phyloP scores from a whole-genome alignment of 331 rosid genomes.

The Cucumis variabilis region DNA sequence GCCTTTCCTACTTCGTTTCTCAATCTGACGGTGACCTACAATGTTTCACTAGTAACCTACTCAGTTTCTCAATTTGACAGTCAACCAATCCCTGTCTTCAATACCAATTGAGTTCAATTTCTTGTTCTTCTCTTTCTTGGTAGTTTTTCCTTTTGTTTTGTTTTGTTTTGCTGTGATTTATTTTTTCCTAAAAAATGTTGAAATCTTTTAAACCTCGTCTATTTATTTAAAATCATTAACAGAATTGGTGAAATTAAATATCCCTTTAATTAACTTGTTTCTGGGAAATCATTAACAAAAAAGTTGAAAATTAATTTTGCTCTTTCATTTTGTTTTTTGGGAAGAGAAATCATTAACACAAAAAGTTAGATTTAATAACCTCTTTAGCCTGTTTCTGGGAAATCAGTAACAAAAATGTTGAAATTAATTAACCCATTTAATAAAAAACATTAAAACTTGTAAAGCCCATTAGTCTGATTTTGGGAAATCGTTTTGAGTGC shows the following conservation, averaged over 20 bases:
- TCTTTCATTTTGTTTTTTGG: neutral
- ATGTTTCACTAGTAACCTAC: too few relatives aligned
- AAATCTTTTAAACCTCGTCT: too few relatives aligned
- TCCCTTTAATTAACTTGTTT: neutral
- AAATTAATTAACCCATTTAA: neutral
- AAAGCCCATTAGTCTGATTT: neutral
- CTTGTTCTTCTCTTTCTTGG: too few relatives aligned
- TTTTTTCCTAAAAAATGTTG: too few relatives aligned
- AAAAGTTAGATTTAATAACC: neutral
- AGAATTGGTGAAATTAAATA: neutral
- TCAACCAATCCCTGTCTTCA: too few relatives aligned
- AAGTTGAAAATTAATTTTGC: neutral
- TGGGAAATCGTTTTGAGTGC: neutral
- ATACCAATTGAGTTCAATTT: too few relatives aligned
- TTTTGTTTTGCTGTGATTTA: too few relatives aligned
- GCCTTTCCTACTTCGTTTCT: too few relatives aligned
- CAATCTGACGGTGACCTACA: too few relatives aligned
- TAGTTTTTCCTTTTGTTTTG: too few relatives aligned
- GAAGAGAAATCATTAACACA: neutral
- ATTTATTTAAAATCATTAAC: neutral
- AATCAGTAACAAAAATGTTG: neutral
- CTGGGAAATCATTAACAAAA: conserved; percentile 2
- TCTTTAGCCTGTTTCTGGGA: neutral
- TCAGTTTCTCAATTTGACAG: too few relatives aligned
- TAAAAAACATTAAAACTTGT: neutral